phyloP scores from a whole-genome alignment of 257 asterid genomes.

The Solanum pennellii region DNA sequence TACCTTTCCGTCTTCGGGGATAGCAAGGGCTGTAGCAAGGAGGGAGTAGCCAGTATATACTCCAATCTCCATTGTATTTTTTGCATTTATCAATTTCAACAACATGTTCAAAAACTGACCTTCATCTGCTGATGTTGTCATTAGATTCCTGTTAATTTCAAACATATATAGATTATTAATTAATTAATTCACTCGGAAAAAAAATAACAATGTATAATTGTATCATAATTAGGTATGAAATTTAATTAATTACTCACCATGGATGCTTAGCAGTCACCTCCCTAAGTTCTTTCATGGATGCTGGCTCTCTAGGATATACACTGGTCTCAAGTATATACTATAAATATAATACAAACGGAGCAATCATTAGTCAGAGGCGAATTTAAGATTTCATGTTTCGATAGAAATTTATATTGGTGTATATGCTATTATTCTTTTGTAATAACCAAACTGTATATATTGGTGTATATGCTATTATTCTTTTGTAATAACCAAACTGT shows the following conservation, averaged over 20 bases:
- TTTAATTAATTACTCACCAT: background rate
- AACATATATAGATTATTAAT: background rate
- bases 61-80: conserved; percentile 22
- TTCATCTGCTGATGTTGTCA: conserved; percentile 22
- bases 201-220: background rate
- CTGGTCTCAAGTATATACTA: background rate
- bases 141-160: conserved; percentile 15
- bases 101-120: conserved; percentile 26
- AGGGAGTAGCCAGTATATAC: conserved; percentile 25
- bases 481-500: background rate
- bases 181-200: background rate
- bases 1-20: conserved; percentile 20
- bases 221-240: background rate
- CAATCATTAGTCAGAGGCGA: background rate
- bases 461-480: too few relatives aligned
- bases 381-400: background rate
- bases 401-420: background rate
- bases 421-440: too few relatives aligned
- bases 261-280: background rate
- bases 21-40: conserved; percentile 24
- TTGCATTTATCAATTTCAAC: conserved; percentile 18
- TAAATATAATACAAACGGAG: background rate
- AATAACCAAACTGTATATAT: background rate
- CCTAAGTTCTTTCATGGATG: background rate
- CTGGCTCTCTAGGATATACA: background rate